A percentile compares a stretch with the other conserved stretches of the same genome.
Evolutionary conservation across 2,329 filamentous ascomycete species (phyloP).

Genomic region (Phialophora tarda): DNA sequence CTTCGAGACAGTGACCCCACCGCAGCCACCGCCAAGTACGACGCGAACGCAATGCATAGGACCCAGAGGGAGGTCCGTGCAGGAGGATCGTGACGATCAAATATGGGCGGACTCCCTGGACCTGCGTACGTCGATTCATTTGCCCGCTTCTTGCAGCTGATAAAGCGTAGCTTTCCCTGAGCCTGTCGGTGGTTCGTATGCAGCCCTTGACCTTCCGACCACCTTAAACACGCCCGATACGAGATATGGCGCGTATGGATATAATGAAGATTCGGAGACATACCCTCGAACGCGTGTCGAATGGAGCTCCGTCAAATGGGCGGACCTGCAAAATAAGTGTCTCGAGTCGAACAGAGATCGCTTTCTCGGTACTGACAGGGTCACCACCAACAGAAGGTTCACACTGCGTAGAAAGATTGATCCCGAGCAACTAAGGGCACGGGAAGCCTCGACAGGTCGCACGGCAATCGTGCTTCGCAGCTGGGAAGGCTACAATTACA

Average conservation of each 20-base stretch:
- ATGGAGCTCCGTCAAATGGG: constrained; percentile 25
- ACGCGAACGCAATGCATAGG: constrained; percentile 61
- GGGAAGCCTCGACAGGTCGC: constrained; percentile 48
- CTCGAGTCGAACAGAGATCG: constrained; percentile 21
- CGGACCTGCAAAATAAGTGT: constrained; percentile 26
- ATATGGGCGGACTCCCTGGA: constrained; percentile 16
- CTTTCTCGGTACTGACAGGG: constrained; percentile 13
- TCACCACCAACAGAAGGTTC: constrained; percentile 20
- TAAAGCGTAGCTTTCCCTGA: constrained; percentile 16
- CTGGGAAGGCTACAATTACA: constrained; percentile 80
- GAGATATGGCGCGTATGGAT: constrained; percentile 26
- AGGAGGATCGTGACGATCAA: constrained; percentile 61
- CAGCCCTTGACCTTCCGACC: constrained; percentile 16
- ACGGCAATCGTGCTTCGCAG: constrained; percentile 80
- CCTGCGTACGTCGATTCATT: constrained; percentile 12
- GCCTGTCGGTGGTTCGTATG: constrained; percentile 26
- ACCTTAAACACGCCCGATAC: constrained; percentile 24
- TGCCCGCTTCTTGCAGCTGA: constrained; percentile 2
- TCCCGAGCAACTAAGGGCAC: constrained; percentile 2
- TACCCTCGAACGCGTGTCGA: constrained; percentile 17
- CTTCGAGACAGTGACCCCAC: constrained; percentile 6
- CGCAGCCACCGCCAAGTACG: constrained; percentile 6
- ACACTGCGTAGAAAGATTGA: background rate
- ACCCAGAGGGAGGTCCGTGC: constrained; percentile 57
- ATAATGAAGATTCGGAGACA: constrained; percentile 14